Base-by-base conservation (phyloP, 768 basidiomycete genomes). In the Trametes meyenii region DNA sequence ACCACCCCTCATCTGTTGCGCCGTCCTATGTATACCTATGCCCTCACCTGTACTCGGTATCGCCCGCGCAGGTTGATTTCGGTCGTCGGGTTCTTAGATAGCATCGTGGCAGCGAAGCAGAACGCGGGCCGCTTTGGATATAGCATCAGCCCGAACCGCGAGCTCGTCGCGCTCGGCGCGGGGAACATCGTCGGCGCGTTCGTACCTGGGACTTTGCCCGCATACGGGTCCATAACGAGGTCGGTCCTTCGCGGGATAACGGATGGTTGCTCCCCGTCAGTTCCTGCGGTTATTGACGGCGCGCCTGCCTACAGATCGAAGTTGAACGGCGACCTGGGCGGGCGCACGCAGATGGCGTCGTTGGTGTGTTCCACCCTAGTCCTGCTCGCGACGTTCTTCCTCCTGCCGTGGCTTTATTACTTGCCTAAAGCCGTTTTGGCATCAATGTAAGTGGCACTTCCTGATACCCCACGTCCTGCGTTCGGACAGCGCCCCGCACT, bases 51-150 rank as follows among this genome's bases (percentile, higher is more conserved):
- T 7, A 38, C 17, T 42, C 38, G 40, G 19, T n/a, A 3, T 16
- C 14, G 45, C 19, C 19, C 42, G 44, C 35, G 19, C 66, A 92
- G 90, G 35, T 72, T 94, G 54, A 88, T 92, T 51, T 84, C 90
- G 0, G 81, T 96, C 43, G 83, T 94, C 21, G 97, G 97, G 1
- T 97, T 96, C 72, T 78, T 99, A 62, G 96, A 99, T 72, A 93
- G 90, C 62, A 94, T 97, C 63, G 94, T 95, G 2, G 92, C 95
- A 0, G 96, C 96, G 2, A 97, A 98, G 69, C 95, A 98, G 72
- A 96, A 91, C 61, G 86, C 86, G 0, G 83, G 86, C 3, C 87
- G 88, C 13, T 98, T 89, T 69, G 90, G 92, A 2, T 89, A 98
- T 72, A 83, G 90, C 0, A 90, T 98, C 64, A 91, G 87, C 64